Percentiles rank a stretch among this genome's conserved stretches.
Evolutionary conservation across 106 monocot genomes (phyloP).

Genomic region (Xerophyta viscosa): DNA sequence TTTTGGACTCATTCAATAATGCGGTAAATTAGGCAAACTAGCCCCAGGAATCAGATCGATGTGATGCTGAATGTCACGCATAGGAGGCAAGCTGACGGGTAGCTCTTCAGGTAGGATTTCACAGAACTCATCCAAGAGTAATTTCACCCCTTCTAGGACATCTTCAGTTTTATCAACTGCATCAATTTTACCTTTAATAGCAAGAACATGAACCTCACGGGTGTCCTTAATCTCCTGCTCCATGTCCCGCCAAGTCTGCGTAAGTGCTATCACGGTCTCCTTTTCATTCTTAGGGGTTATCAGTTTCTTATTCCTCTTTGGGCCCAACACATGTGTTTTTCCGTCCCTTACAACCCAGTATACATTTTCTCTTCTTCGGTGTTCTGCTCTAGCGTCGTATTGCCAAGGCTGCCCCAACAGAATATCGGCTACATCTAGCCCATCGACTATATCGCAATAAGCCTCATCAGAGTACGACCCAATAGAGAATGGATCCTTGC

Average conservation of each 20-base stretch:
- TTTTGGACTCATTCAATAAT: constrained; percentile 1
- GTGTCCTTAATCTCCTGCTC: no score
- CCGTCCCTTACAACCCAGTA: not conserved
- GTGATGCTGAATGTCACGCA: constrained; percentile 6
- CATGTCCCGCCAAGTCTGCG: no score
- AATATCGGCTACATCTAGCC: constrained; percentile 1
- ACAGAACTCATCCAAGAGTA: not conserved
- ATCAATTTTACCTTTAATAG: not conserved
- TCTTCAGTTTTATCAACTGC: not conserved
- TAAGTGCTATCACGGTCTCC: no score
- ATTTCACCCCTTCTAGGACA: not conserved
- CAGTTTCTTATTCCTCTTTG: no score
- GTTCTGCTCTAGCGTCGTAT: not conserved
- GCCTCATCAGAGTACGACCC: no score
- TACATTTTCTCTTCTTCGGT: not conserved
- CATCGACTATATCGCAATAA: constrained; percentile 6
- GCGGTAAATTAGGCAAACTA: constrained; percentile 6
- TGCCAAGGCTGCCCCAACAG: constrained; percentile 7
- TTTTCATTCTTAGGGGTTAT: no score
- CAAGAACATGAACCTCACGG: no score
- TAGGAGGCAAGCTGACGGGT: constrained; percentile 1
- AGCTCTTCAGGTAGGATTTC: constrained; percentile 4
- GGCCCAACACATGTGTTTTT: not conserved
- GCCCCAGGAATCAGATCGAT: constrained; percentile 2
- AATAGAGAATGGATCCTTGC: no score